Evolutionary conservation across 352 stramenopile species (phyloP), one percentile per base, ranked within the genome.

Genomic region (Elongisporangium undulatum): DNA sequence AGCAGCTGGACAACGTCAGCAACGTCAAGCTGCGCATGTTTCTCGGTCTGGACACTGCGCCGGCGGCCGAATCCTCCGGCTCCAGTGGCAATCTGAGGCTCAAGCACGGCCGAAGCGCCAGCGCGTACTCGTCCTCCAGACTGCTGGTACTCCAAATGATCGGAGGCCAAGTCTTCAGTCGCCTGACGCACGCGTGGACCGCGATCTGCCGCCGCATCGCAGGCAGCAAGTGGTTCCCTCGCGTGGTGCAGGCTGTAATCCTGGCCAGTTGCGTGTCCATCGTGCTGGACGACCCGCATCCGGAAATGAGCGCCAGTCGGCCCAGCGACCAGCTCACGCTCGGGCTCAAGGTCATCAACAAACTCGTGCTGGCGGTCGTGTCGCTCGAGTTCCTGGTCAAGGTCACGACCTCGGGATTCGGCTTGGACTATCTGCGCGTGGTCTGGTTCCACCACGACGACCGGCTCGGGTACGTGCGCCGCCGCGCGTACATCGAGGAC

Each of bases 321-420:
- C 74, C 77, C 10, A 74, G 63, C 20, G 64, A 71, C 7, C 50
- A 57, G 2, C 69, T 87, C 23, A 62, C 71, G 17, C 19, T 65
- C 6, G 74, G 53, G 9, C 61, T 92, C 3, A 67, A 50, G 17
- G 64, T 71, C 1, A 62, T 92, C 66, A 94, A 94, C 77, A 94
- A 94, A 58, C 79, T 94, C 54, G 90, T 94, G 51, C 67, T 94
- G 10, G 76, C 78, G 51, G 75, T 92, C 56, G 93, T 92, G 58
- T 74, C 84, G 19, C 65, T 94, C 53, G 85, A 83, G 23, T 94
- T 92, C 68, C 72, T 79, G 49, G 77, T 94, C n/a, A 83, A 94
- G 53, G 92, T 90, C 55, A 81, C 85, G 1, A 76, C 82, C 16
- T 86, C 82, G 49, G 89, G 90, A 56, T 74, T 94, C 23, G 83